Percentiles rank a stretch among this genome's conserved stretches.
phyloP scores from a whole-genome alignment of 1,139 yeast genomes.

The Lodderomyces elongisporus region DNA sequence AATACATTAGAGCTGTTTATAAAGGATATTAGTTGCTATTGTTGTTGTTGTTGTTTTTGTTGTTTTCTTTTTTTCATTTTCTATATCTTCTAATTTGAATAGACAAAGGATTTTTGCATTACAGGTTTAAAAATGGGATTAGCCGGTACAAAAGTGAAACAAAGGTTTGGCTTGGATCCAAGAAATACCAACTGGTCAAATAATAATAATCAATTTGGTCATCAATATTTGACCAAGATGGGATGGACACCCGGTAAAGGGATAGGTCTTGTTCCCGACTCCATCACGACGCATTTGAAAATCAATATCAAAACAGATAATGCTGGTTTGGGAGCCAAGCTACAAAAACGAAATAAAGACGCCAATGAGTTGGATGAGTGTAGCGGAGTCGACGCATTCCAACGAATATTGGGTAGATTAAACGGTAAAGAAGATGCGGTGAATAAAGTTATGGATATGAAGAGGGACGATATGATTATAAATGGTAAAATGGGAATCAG shows the following conservation, averaged over 20 bases:
- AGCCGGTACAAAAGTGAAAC: conserved; percentile 79
- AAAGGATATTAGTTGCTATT: too few species aligned
- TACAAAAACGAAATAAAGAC: conserved; percentile 47
- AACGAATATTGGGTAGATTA: conserved; percentile 79
- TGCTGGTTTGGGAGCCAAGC: conserved; percentile 80
- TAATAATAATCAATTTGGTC: conserved; percentile 81
- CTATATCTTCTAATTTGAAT: too few species aligned
- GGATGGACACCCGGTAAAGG: conserved; percentile 96
- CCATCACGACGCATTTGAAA: conserved; percentile 73
- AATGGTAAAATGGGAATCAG: conserved; percentile 83
- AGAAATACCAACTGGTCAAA: conserved; percentile 94
- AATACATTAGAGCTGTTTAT: too few species aligned
- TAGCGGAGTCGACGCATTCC: conserved; percentile 90
- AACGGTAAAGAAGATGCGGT: conserved; percentile 69
- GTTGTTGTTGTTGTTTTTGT: too few species aligned
- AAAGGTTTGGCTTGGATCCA: conserved; percentile 88
- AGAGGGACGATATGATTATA: conserved; percentile 60
- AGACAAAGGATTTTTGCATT: too few species aligned
- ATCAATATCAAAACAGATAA: conserved; percentile 78
- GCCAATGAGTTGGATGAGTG: conserved; percentile 69
- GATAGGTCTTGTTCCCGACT: conserved; percentile 64
- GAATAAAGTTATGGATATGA: conserved; percentile 55
- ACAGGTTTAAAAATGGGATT: conserved; percentile 86
- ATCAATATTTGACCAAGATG: conserved; percentile 67
- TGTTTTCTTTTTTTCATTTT: too few species aligned